Evolutionary conservation across 805 yeast species (phyloP), one percentile per base, ranked within the genome.

Genomic region (Suhomyces vadensis): DNA sequence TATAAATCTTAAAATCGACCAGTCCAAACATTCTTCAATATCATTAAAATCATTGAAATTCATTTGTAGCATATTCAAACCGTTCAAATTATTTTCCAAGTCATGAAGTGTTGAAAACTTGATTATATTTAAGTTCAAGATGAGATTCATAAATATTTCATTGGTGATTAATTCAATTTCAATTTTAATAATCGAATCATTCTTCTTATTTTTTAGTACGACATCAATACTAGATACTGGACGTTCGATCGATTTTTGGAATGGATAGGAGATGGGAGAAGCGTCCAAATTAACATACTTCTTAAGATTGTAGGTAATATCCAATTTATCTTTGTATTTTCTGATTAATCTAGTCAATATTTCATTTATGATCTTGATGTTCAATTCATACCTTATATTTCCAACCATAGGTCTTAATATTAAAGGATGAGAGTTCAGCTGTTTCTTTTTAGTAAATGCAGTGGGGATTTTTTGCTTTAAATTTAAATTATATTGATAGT

Each of bases 331-430:
- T 6, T 47, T 46, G 43, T 50, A 55, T 31, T 49, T 49, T 9
- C 43, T 25, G 13, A 50, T 36, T 5, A 63, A 48, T 16, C 48
- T 50, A 11, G 63, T 51, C 19, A 77, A 49, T 11, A 72, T 63
- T 6, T 58, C 55, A 8, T 48, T 38, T 51, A 67, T 53, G 35
- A 54, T 53, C 20, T 51, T 48, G 9, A 78, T 48, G 40, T 71
- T 63, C 26, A 65, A 51, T 49, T 79, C 81, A 52, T 82, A 87
- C 46, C 75, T 73, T 46, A 78, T 73, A 50, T 79, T 78, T 4
- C 85, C 85, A 26, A 82, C 68, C 33, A 82, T 57, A 2, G 87
- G 85, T 27, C 82, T 62, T 16, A 82, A 61, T 16, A 82, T 66
- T 42, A 75, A 59, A 2, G 77, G 71, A 42, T 74, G 75, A 9